Evolutionary conservation across 2,329 filamentous ascomycete genomes (phyloP).

Genomic region (Huntiella savannae): DNA sequence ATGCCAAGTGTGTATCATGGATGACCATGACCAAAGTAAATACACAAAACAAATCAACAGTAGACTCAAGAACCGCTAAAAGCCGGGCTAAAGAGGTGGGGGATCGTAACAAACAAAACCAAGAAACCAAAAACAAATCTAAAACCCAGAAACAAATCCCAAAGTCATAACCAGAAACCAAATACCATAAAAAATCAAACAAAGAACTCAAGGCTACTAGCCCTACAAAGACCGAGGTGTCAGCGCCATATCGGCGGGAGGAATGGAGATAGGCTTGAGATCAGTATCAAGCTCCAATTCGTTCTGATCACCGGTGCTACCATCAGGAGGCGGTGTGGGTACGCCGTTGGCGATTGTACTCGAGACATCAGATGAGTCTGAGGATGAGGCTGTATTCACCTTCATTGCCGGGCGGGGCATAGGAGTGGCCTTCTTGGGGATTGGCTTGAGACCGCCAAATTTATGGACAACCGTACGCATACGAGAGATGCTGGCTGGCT

Average conservation of each 20-base stretch:
- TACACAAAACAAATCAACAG: too few relatives aligned
- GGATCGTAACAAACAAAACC: neutral
- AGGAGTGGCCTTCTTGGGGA: slow-evolving; percentile 65
- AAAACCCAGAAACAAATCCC: neutral
- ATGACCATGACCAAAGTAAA: too few relatives aligned
- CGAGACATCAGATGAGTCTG: slow-evolving; percentile 2
- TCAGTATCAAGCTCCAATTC: too few relatives aligned
- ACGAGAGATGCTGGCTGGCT: slow-evolving; percentile 46
- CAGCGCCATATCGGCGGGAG: too few relatives aligned
- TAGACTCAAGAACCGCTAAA: too few relatives aligned
- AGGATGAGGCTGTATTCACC: neutral
- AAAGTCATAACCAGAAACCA: slow-evolving; percentile 1
- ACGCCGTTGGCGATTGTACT: slow-evolving; percentile 8
- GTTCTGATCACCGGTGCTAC: neutral
- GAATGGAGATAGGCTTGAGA: too few relatives aligned
- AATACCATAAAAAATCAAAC: slow-evolving; percentile 2
- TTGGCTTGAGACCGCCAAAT: slow-evolving; percentile 58
- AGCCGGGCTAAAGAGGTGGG: too few relatives aligned
- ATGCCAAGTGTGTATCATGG: too few relatives aligned
- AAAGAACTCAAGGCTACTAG: neutral
- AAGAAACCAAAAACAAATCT: neutral
- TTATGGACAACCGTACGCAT: too few relatives aligned
- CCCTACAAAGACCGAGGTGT: too few relatives aligned
- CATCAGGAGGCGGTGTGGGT: slow-evolving; percentile 10
- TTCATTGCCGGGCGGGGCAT: slow-evolving; percentile 26